These are phyloP conservation scores for Papiliotrema laurentii DNA, from an alignment of 1,284 basidiomycete genomes.

Conservation along the genomic window DNA sequence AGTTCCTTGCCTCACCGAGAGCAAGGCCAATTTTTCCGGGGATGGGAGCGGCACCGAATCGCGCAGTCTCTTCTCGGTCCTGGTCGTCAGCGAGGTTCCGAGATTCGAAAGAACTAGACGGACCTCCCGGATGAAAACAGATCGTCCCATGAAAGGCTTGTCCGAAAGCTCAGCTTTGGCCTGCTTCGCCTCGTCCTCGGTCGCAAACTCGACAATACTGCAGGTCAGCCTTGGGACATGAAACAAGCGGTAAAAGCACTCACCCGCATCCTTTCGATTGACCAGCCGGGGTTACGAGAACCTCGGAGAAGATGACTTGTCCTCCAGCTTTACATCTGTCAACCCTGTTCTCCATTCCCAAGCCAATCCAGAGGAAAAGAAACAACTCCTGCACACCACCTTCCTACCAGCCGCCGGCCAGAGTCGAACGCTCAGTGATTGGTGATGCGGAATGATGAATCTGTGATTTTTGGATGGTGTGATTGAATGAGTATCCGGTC, in stretches of 20 bases:
- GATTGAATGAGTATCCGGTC: no score
- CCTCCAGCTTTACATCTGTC: conserved; percentile 62
- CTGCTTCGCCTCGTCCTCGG: conserved; percentile 74
- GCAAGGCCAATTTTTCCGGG: conserved; percentile 90
- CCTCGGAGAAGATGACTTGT: conserved; percentile 98
- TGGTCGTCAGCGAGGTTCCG: conserved; percentile 40
- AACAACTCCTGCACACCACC: background rate
- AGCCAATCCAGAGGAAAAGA: background rate
- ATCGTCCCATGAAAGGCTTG: conserved; percentile 78
- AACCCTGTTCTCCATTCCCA: conserved; percentile 17
- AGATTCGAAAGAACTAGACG: conserved; percentile 13
- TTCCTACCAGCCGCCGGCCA: background rate
- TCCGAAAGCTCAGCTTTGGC: conserved; percentile 85
- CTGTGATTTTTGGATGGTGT: no score
- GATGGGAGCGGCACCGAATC: conserved; percentile 88
- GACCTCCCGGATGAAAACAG: conserved; percentile 94
- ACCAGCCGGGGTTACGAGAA: conserved; percentile 90
- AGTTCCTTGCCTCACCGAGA: conserved; percentile 67
- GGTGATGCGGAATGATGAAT: no score
- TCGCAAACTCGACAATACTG: conserved; percentile 89
- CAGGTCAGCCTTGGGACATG: background rate
- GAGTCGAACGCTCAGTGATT: background rate
- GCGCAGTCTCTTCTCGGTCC: conserved; percentile 94
- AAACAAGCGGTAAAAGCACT: conserved; percentile 45
- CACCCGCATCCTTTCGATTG: conserved; percentile 98